Evolutionary conservation across 352 stramenopile genomes (phyloP).

Genomic region (Globisporangium abappressorium): DNA sequence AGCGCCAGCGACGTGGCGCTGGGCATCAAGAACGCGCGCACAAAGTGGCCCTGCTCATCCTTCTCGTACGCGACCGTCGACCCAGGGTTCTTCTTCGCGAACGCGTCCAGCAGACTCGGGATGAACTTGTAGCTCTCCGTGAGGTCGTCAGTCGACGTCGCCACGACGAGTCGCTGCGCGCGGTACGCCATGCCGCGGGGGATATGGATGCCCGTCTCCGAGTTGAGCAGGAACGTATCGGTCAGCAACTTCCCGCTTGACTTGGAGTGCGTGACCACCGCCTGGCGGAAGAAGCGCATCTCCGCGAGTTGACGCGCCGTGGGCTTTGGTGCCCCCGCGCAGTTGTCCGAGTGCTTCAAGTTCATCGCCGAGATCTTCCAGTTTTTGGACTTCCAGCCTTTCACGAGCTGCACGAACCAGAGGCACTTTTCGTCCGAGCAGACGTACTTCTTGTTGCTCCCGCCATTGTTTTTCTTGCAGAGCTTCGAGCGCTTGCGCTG

Average conservation of each 20-base stretch:
- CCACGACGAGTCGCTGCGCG: slow-evolving; percentile 67
- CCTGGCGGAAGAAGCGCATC: slow-evolving; percentile 81
- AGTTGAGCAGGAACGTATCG: slow-evolving; percentile 71
- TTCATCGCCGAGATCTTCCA: slow-evolving; percentile 89
- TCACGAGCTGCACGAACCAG: slow-evolving; percentile 77
- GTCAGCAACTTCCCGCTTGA: slow-evolving; percentile 72
- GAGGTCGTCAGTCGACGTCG: slow-evolving; percentile 71
- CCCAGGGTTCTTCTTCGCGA: slow-evolving; percentile 69
- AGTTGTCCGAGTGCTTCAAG: slow-evolving; percentile 68
- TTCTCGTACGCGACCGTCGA: slow-evolving; percentile 64
- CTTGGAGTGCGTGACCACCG: slow-evolving; percentile 77
- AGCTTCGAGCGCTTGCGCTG: slow-evolving; percentile 78
- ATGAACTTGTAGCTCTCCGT: slow-evolving; percentile 87
- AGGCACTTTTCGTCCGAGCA: slow-evolving; percentile 72
- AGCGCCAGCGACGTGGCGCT: slow-evolving; percentile 47
- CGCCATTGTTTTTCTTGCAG: slow-evolving; percentile 79
- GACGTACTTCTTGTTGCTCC: slow-evolving; percentile 86
- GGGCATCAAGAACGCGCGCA: slow-evolving; percentile 78
- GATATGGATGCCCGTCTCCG: slow-evolving; percentile 76
- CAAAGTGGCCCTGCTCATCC: slow-evolving; percentile 57
- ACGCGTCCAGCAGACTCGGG: slow-evolving; percentile 63
- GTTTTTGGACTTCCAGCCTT: slow-evolving; percentile 81
- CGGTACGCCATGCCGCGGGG: slow-evolving; percentile 77
- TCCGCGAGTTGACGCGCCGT: slow-evolving; percentile 75
- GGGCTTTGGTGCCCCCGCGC: slow-evolving; percentile 54